Base-by-base conservation (phyloP, 2,329 filamentous ascomycete genomes). In the Fonsecaea erecta region DNA sequence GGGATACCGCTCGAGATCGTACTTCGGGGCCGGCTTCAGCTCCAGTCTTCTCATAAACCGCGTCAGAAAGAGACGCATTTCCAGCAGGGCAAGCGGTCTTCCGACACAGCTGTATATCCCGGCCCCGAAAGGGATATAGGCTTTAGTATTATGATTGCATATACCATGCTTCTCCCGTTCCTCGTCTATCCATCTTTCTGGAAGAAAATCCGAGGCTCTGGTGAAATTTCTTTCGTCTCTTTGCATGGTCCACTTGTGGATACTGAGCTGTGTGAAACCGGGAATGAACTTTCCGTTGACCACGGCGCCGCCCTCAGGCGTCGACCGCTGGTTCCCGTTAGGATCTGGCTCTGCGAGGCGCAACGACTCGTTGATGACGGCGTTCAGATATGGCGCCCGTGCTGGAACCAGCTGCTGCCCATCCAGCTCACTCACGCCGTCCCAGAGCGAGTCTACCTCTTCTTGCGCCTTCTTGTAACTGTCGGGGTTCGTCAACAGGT, bases 291-390 rank as follows among this genome's bases (percentile, higher is more conserved):
- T 68, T 4, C 74, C 75, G 26, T 73, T 76, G 18, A 79, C 69
- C 28, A 68, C 16, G 18, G 48, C 48, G 18, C 48, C 77, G 55
- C 76, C 70, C 26, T 75, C 59, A 5, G 78, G 79, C 0, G 78
- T 79, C 18, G 74, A 43, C 1, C 79, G 74, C 32, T 71, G 68
- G 26, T 78, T 34, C 0, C 74, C 77, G 3, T 72, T 72, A 1
- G 77, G 76, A 1, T 79, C 74, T 0, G 77, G 72, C 6, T 79
- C 77, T 58, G 79, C 73, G 6, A 81, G 70, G 18, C 79, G 76
- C 3, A 81, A 70, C 6, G 76, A 72, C 64, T 81, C 79, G 62
- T 80, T 75, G 70, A 80, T 78, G n/a, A 75, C 69, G 9, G 72
- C 75, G 62, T 80, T 77, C 12, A 81, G 21, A 9, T 52, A 52